These are phyloP conservation scores for Hemisphaericaspora xylofermentans DNA, from an alignment of 1,139 yeast species.

Conservation along the genomic window DNA sequence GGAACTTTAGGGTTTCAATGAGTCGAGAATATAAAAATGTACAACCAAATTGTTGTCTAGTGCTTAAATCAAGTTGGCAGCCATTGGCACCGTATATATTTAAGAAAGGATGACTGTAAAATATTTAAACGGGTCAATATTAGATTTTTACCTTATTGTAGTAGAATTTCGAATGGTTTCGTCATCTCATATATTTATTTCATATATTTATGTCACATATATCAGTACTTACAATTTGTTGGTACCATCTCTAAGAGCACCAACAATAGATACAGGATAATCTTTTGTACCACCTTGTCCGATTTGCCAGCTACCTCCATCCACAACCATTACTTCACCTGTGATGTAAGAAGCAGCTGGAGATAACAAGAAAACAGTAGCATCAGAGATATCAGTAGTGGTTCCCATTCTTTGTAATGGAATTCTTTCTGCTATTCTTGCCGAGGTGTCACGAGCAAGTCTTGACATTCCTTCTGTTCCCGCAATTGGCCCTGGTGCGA, in stretches of 20 bases:
- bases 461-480: constrained; percentile 79
- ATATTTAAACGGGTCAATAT: too few species aligned
- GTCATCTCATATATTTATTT: too few species aligned
- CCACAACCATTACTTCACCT: constrained; percentile 78
- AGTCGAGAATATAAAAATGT: too few species aligned
- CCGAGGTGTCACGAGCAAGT: constrained; percentile 27
- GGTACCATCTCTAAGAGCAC: constrained; percentile 9
- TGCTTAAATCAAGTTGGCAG: too few species aligned
- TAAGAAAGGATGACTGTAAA: too few species aligned
- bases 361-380: constrained; percentile 77
- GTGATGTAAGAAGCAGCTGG: constrained; percentile 73
- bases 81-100: too few species aligned
- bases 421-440: constrained; percentile 30
- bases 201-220: neutral
- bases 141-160: too few species aligned
- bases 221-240: constrained; percentile 15
- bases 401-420: constrained; percentile 78
- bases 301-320: constrained; percentile 85
- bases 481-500: constrained; percentile 86
- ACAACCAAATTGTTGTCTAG: too few species aligned
- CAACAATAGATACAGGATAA: constrained; percentile 35
- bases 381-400: constrained; percentile 77
- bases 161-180: too few species aligned
- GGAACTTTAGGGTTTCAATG: neutral
- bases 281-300: constrained; percentile 37